These are phyloP conservation scores for Thozetella sp. DNA, from an alignment of 495 filamentous ascomycete genomes.

Conservation along the genomic window DNA sequence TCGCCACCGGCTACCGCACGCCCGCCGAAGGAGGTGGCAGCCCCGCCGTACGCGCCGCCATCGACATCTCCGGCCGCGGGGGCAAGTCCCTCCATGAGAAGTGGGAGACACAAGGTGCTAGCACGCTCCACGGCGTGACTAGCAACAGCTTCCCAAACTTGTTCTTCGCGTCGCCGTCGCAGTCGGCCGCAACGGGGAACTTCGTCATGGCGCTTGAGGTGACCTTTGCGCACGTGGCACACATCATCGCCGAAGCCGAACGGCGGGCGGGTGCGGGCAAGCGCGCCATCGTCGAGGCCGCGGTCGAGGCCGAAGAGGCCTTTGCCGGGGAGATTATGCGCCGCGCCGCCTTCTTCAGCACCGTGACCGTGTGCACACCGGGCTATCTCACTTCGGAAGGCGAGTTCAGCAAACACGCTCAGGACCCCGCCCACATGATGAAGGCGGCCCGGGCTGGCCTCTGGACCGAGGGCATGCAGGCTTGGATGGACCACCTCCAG, in stretches of 20 bases:
- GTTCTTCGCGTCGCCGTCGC: slow-evolving; percentile 43
- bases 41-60: slow-evolving; percentile 26
- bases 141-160: slow-evolving; percentile 54
- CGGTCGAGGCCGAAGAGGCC: slow-evolving; percentile 38
- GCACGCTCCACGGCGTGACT: slow-evolving; percentile 50
- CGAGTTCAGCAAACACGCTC: slow-evolving; percentile 11
- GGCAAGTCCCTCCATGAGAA: slow-evolving; percentile 44
- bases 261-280: slow-evolving; percentile 17
- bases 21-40: slow-evolving; percentile 29
- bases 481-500: slow-evolving; percentile 22
- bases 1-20: slow-evolving; percentile 47
- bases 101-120: slow-evolving; percentile 30
- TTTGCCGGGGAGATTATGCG: slow-evolving; percentile 45
- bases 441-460: slow-evolving; percentile 23
- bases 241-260: slow-evolving; percentile 48
- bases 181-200: slow-evolving; percentile 42
- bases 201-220: slow-evolving; percentile 40
- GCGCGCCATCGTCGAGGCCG: slow-evolving; percentile 41
- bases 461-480: slow-evolving; percentile 22
- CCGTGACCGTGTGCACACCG: slow-evolving; percentile 53
- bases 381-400: slow-evolving; percentile 57
- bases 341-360: slow-evolving; percentile 36
- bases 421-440: slow-evolving; percentile 25
- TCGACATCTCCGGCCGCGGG: slow-evolving; percentile 40
- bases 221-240: slow-evolving; percentile 37